Base-by-base conservation (phyloP, 306 rosid genomes). In the Arachis hypogaea region DNA sequence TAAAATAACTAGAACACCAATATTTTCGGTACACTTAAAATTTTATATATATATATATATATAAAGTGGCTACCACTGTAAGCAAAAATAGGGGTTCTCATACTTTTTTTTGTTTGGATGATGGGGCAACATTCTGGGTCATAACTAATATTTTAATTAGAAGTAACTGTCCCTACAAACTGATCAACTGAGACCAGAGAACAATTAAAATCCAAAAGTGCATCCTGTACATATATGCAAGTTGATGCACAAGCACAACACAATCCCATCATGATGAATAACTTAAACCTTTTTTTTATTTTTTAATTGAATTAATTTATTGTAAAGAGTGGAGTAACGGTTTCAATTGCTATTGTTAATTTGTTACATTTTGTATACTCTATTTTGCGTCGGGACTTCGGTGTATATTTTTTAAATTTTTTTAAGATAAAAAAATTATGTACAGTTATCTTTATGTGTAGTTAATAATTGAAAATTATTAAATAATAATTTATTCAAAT, bases 191-290 rank as follows among this genome's bases (percentile, higher is more conserved):
- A 75, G 68, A 51, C 38, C 28, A 64, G 47, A 55, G 36, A 74
- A n/a, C 59, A 58, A 45, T 9, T 57, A 36, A 56, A 70, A 57
- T 61, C 78, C 59, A 61, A 73, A 77, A 60, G 49, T 51, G 80
- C 29, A 62, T 67, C 66, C 73, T 49, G 9, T 40, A 11, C 22
- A 51, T 11, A 46, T 7, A 59, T 69, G 46, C 63, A 30, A 68
- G 68, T 56, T 69, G 81, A 60, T 69, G 41, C 65, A 55, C 74
- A 77, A 45, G 41, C 65, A 55, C 74, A 77, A 45, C 74, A 72
- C 38, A 66, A 78, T 62, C 83, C 52, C 75, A 82, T 69, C 71
- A 63, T 66, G 49, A 66, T 2, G 38, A 33, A 78, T 75, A 80
- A 58, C 61, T 78, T 56, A 8, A n/a, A 44, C 11, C 5, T 72